Evolutionary conservation across 2,329 filamentous ascomycete genomes (phyloP).

Genomic region (Allantophomopsis cytisporea): DNA sequence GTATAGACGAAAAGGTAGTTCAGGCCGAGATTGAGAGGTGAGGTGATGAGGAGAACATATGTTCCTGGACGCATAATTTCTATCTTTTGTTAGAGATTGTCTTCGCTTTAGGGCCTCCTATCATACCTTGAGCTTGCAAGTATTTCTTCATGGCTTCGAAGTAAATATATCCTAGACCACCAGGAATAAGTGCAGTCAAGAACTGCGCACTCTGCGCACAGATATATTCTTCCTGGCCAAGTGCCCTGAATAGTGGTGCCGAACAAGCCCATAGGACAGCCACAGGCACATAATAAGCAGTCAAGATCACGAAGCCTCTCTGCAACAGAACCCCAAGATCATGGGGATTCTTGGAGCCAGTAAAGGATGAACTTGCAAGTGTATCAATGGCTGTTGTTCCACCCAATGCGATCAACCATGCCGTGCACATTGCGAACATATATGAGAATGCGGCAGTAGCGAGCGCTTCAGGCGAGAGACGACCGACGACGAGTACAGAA

Average conservation of each 20-base stretch:
- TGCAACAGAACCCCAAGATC: constrained; percentile 71
- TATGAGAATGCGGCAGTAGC: constrained; percentile 78
- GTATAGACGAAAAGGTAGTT: constrained; percentile 72
- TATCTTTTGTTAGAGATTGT: constrained; percentile 6
- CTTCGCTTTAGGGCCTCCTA: constrained; percentile 20
- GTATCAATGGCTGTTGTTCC: constrained; percentile 82
- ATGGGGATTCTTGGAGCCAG: constrained; percentile 64
- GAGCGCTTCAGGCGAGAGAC: constrained; percentile 65
- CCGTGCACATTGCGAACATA: constrained; percentile 88
- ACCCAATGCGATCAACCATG: constrained; percentile 75
- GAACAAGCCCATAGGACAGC: constrained; percentile 63
- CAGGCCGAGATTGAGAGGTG: constrained; percentile 66
- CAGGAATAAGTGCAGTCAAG: constrained; percentile 60
- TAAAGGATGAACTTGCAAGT: constrained; percentile 70
- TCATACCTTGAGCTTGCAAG: constrained; percentile 74
- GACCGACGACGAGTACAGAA: constrained; percentile 70
- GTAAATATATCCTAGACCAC: constrained; percentile 75
- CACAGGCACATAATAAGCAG: constrained; percentile 59
- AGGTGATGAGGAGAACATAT: constrained; percentile 71
- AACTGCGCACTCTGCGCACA: constrained; percentile 63
- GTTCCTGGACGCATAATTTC: constrained; percentile 68
- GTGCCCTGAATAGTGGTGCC: constrained; percentile 55
- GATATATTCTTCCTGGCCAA: constrained; percentile 70
- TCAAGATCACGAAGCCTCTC: constrained; percentile 58
- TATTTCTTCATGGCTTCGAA: constrained; percentile 83